Evolutionary conservation across 306 rosid species (phyloP).

Genomic region (Vicia sativa): DNA sequence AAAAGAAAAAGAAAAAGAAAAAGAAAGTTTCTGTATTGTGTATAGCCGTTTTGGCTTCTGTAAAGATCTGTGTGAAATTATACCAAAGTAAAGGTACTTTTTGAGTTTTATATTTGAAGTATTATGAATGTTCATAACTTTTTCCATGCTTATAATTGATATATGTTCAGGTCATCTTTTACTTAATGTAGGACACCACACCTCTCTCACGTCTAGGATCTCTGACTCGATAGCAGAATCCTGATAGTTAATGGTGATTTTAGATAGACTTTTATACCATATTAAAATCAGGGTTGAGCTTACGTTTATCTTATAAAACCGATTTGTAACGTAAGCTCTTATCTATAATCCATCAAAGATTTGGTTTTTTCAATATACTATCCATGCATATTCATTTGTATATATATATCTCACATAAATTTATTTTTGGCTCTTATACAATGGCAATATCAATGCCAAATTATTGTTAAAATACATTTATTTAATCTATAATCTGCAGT

Average conservation of each 20-base stretch:
- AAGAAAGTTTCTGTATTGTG: slow-evolving; percentile 43
- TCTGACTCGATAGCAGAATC: too few species aligned
- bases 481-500: neutral
- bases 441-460: neutral
- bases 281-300: too few species aligned
- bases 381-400: neutral
- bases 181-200: too few species aligned
- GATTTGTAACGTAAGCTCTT: too few species aligned
- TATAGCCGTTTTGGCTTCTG: slow-evolving; percentile 49
- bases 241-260: too few species aligned
- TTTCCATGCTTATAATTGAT: too few species aligned
- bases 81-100: slow-evolving; percentile 7
- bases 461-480: slow-evolving; percentile 14
- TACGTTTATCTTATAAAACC: too few species aligned
- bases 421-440: slow-evolving; percentile 11
- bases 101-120: slow-evolving; percentile 17
- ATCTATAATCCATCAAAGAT: too few species aligned
- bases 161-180: too few species aligned
- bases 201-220: too few species aligned
- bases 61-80: slow-evolving; percentile 38
- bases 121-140: neutral
- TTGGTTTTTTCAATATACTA: too few species aligned
- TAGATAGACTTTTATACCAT: too few species aligned
- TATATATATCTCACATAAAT: neutral
- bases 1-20: slow-evolving; percentile 33